Base-by-base conservation (phyloP, 345 rosid genomes). In the Conringia planisiliqua region DNA sequence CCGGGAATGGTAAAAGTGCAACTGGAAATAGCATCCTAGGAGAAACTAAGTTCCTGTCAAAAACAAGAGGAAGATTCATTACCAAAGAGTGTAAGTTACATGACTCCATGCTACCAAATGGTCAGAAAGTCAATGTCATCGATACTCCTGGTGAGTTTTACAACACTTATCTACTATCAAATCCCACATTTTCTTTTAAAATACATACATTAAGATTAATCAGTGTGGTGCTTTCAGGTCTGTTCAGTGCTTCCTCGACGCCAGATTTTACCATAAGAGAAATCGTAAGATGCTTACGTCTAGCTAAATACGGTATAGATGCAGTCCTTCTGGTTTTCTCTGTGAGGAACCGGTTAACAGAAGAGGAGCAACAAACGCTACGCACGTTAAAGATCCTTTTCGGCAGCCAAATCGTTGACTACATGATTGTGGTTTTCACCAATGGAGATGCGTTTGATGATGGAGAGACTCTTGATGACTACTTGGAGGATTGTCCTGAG, bases 1-100 rank as follows among this genome's bases (percentile, higher is more conserved):
- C 98, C 0, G 98, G 98, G 5, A 93, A 91, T 17, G 98, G 98
- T 2, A 91, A 93, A 69, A 93, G 98, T 74, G 97, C 98, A 1
- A 93, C 98, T 0, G 98, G 98, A 8, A 93, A 93, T 63, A 88
- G 85, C 70, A 88, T 93, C 70, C 80, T 93, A 7, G 96, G 96
- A 42, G 71, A 80, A 59, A 83, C 59, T 71, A 85, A 84, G 76
- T 93, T 89, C 77, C 77, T 78, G 66, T 88, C 97, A 6, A 87
- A 87, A 73, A 81, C 86, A 87, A 26, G 74, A 68, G 79, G 79
- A 51, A 52, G 1, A 22, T 75, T 52, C 40, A 13, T 75, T 68
- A 75, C 79, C 2, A 60, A 68, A 75, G 57, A 68, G 33, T 60
- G 69, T 51, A 30, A 75, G 48, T 16, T 58, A 80, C 71, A 24